Conservation (phyloP, 331 rosid species). For the Cydonia oblonga region DNA sequence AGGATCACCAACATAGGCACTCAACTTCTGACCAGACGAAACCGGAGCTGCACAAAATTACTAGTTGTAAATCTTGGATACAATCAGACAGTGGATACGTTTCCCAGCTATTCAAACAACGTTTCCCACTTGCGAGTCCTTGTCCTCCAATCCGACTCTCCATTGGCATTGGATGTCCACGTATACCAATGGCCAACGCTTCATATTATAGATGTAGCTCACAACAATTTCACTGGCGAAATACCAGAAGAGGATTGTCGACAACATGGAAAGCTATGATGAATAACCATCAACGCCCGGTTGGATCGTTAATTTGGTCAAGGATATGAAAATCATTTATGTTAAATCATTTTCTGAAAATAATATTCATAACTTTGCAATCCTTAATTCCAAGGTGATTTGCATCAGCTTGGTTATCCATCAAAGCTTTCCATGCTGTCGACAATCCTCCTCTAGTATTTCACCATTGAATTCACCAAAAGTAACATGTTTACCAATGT, state of each 20-base stretch:
- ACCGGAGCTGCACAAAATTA: not conserved
- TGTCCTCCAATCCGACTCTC: not conserved
- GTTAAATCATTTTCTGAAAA: too few relatives aligned
- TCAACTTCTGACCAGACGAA: not conserved
- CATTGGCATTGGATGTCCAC: not conserved
- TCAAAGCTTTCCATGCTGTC: conserved; percentile 12
- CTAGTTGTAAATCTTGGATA: conserved; percentile 12
- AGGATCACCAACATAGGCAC: too few relatives aligned
- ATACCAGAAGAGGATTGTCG: not conserved
- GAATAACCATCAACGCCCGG: not conserved
- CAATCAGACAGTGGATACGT: not conserved
- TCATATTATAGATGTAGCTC: conserved; percentile 24
- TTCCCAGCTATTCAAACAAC: conserved; percentile 17
- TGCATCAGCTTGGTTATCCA: not conserved
- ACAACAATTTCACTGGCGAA: conserved; percentile 15
- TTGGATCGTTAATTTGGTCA: too few relatives aligned
- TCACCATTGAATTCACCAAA: not conserved
- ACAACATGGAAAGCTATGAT: conserved; percentile 13
- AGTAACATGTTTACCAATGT: not conserved
- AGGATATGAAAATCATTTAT: too few relatives aligned
- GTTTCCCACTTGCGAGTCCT: not conserved
- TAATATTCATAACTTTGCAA: too few relatives aligned
- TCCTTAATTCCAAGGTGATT: not conserved
- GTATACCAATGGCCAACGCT: not conserved
- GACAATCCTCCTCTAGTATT: not conserved